phyloP scores from a whole-genome alignment of 495 filamentous ascomycete species.

The Melanomma pulvis-pyrius region DNA sequence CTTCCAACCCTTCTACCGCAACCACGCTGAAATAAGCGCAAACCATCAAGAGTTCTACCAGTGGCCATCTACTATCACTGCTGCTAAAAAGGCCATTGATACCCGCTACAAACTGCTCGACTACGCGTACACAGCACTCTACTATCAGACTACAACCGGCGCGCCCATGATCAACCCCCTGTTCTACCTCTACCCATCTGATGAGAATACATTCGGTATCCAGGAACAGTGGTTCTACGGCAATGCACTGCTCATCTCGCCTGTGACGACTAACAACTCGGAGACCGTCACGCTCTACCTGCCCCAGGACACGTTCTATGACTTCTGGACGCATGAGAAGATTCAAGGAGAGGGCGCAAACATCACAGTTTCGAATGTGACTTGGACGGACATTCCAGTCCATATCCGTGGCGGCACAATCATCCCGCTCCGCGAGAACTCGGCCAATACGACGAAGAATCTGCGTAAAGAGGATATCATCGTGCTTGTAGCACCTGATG shows the following conservation, averaged over 20 bases:
- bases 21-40: conserved; percentile 63
- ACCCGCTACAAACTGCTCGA: conserved; percentile 76
- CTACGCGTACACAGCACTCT: conserved; percentile 79
- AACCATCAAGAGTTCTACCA: conserved; percentile 76
- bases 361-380: conserved; percentile 58
- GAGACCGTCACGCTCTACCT: conserved; percentile 73
- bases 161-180: conserved; percentile 69
- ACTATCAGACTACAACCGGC: conserved; percentile 65
- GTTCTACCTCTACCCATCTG: conserved; percentile 72
- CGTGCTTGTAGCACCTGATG: conserved; percentile 67
- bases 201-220: conserved; percentile 62
- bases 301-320: conserved; percentile 75
- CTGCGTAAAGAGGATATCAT: conserved; percentile 69
- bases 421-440: conserved; percentile 62
- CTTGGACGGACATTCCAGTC: conserved; percentile 69
- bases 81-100: conserved; percentile 71
- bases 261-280: conserved; percentile 65
- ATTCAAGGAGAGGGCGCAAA: conserved; percentile 60
- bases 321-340: conserved; percentile 65
- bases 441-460: conserved; percentile 69
- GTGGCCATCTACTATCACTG: conserved; percentile 64
- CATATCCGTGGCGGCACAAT: conserved; percentile 73
- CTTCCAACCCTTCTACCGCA: conserved; percentile 82
- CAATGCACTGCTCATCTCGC: conserved; percentile 67
- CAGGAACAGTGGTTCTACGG: conserved; percentile 78